A percentile compares a stretch with the other conserved stretches of the same genome.
Conservation (phyloP, 1,284 basidiomycete genomes). For the Ceratobasidium sp. region DNA sequence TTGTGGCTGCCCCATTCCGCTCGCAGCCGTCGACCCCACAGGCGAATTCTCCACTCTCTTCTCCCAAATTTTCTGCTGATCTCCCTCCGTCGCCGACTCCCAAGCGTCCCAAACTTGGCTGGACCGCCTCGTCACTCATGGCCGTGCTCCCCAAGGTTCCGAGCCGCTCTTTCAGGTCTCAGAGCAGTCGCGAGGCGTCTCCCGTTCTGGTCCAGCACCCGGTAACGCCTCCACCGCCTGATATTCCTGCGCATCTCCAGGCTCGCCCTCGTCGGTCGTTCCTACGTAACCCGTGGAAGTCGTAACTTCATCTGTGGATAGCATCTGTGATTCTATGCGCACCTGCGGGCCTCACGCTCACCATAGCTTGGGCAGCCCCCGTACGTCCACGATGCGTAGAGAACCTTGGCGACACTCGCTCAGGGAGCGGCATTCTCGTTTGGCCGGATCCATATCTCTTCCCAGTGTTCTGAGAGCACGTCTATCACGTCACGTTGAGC, state of each 20-base stretch:
- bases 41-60: conserved; percentile 18
- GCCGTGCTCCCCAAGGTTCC: conserved; percentile 39
- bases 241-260: conserved; percentile 20
- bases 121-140: conserved; percentile 41
- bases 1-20: conserved; percentile 33
- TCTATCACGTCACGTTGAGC: conserved; percentile 39
- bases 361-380: conserved; percentile 17
- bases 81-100: conserved; percentile 29
- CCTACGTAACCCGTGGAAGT: conserved; percentile 44
- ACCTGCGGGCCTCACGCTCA: conserved; percentile 25
- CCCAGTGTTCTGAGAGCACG: conserved; percentile 45
- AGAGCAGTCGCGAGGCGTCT: conserved; percentile 30
- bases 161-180: conserved; percentile 25
- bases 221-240: conserved; percentile 12
- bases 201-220: conserved; percentile 37
- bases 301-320: conserved; percentile 17
- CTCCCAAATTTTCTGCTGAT: not conserved
- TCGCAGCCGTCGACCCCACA: conserved; percentile 36
- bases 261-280: conserved; percentile 43
- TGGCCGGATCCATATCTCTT: conserved; percentile 20
- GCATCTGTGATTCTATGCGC: conserved; percentile 43
- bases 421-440: conserved; percentile 28
- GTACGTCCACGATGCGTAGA: conserved; percentile 41
- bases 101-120: conserved; percentile 41
- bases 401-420: conserved; percentile 27